phyloP scores from a whole-genome alignment of 768 basidiomycete species.

The Lactifluus hygrophoroides region DNA sequence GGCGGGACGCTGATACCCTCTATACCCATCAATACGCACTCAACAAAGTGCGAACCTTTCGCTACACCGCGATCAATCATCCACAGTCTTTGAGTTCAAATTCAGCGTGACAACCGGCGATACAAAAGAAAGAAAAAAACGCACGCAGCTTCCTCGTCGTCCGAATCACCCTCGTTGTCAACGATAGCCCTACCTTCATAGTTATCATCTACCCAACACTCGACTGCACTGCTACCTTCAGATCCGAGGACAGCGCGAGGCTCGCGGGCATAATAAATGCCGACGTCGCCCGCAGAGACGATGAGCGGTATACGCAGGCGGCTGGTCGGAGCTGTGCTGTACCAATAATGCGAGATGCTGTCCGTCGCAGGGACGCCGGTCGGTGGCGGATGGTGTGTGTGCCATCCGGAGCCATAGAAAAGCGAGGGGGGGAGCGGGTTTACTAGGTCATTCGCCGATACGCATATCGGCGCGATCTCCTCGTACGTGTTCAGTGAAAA shows the following conservation, averaged over 20 bases:
- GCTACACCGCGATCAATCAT: conserved; percentile 83
- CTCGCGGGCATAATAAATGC: conserved; percentile 81
- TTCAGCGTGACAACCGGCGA: neutral
- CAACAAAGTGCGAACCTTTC: conserved; percentile 88
- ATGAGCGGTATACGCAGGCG: conserved; percentile 76
- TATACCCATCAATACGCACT: conserved; percentile 82
- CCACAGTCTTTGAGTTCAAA: conserved; percentile 43
- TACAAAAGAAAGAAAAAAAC: conserved; percentile 25
- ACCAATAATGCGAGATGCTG: conserved; percentile 81
- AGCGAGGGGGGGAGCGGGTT: conserved; percentile 92
- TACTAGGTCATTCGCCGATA: conserved; percentile 94
- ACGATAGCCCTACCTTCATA: conserved; percentile 65
- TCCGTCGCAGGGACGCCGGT: conserved; percentile 38
- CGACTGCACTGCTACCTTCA: conserved; percentile 53
- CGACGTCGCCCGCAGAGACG: conserved; percentile 85
- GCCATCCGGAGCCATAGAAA: conserved; percentile 93
- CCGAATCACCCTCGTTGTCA: conserved; percentile 64
- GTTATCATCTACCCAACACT: conserved; percentile 99
- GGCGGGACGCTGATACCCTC: conserved; percentile 70
- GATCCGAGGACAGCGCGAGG: conserved; percentile 45
- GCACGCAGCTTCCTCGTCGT: conserved; percentile 56
- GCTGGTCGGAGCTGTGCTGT: conserved; percentile 77
- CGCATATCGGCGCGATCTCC: conserved; percentile 88
- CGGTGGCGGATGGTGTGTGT: conserved; percentile 55
- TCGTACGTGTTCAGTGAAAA: conserved; percentile 45